Evolutionary conservation across 768 basidiomycete genomes (phyloP), one percentile per base, ranked within the genome.

Genomic region (Paxillus ammoniavirescens): DNA sequence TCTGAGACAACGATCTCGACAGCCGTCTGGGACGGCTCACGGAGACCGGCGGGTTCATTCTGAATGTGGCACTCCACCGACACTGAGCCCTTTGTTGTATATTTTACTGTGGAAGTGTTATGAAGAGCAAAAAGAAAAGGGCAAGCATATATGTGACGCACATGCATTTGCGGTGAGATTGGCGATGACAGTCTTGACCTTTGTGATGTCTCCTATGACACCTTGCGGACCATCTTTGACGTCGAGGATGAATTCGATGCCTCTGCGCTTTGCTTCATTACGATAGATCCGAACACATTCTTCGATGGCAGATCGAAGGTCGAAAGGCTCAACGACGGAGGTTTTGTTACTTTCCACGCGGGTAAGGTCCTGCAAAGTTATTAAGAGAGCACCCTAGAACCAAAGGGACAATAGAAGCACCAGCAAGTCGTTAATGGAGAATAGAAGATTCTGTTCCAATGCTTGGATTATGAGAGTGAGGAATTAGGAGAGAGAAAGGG

Each of bases 371-470:
- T 47, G 13, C 3, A 31, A 9, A 23, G 21, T 13, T 8, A 4
- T 47, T 21, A 36, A 4, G 6, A 12, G 17, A 12, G 13, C 3
- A 36, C 1, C 18, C n/a, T 15, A 2, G 10, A 92, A 45, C n/a
- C 76, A 68, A 8, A 36, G 37, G 8, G 23, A 36, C 18, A 6
- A 18, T 26, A 14, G 12, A 59, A 73, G 13, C 49, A 83, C 82
- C 62, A 92, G 74, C 9, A 92, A 72, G 68, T 92, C 89, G 65
- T 91, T 91, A 68, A 92, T 90, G 4, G 89, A 89, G 72, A 90
- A 91, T 4, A 92, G 70, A 18, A 92, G 71, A 53, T 83, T 83
- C 84, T 83, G 61, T 21, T 46, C 31, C 42, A 31, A 40, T 46
- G 13, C 35, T 42, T 43, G 30, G 21, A 8, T 42, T 26, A 47